phyloP scores from a whole-genome alignment of 2,329 filamentous ascomycete genomes.

The Zasmidium citrigriseum region DNA sequence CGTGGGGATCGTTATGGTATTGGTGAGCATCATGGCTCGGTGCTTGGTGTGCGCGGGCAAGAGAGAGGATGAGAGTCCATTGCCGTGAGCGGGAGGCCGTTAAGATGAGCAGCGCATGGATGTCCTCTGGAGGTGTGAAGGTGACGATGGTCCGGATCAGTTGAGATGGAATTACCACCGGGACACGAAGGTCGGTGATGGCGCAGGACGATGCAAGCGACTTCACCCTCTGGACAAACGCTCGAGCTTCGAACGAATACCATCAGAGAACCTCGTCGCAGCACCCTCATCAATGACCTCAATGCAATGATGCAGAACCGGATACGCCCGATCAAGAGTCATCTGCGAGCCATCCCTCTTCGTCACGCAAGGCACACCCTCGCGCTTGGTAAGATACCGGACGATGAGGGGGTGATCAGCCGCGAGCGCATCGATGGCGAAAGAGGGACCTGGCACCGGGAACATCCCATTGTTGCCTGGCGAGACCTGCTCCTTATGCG shows the following conservation, averaged over 20 bases:
- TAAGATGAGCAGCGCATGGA: too few relatives aligned
- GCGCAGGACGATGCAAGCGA: not conserved
- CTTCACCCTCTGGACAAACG: constrained; percentile 40
- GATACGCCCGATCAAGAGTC: constrained; percentile 49
- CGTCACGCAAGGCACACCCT: constrained; percentile 55
- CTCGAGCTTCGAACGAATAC: constrained; percentile 56
- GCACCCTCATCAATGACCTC: constrained; percentile 56
- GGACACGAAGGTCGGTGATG: not conserved
- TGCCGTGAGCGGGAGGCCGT: too few relatives aligned
- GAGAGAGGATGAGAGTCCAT: not conserved
- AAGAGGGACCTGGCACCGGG: constrained; percentile 41
- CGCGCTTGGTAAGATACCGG: constrained; percentile 55
- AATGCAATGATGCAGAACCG: constrained; percentile 54
- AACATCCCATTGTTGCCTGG: constrained; percentile 38
- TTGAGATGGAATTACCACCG: not conserved
- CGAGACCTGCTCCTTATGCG: constrained; percentile 48
- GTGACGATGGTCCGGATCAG: not conserved
- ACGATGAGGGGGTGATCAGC: constrained; percentile 54
- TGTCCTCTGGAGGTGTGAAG: too few relatives aligned
- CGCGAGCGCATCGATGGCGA: constrained; percentile 53
- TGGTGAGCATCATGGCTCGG: not conserved
- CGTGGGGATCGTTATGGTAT: not conserved
- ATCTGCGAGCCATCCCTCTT: constrained; percentile 52
- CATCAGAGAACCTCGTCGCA: constrained; percentile 55
- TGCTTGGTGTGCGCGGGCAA: not conserved